Percentiles rank a stretch among this genome's conserved stretches.
Conservation (phyloP, 371 early-diverging fungal species). For the Lichtheimia ornata region DNA sequence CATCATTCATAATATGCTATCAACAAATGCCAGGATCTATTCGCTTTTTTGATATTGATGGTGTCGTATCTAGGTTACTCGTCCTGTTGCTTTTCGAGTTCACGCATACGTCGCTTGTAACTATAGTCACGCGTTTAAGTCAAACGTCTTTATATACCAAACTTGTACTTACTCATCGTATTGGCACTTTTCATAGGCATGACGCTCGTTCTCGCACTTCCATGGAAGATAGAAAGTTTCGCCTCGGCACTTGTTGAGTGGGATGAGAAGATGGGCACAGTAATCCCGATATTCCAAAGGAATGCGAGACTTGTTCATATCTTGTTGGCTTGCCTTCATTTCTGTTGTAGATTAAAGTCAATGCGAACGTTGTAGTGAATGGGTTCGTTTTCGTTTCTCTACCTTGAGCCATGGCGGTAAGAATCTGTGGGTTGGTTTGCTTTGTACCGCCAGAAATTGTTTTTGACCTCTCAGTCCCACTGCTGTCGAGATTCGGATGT, state of each 20-base stretch:
- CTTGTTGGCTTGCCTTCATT: slow-evolving; percentile 54
- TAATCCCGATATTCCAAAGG: slow-evolving; percentile 92
- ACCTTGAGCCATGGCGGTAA: too few relatives aligned
- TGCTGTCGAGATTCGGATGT: too few relatives aligned
- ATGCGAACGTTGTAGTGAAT: too few relatives aligned
- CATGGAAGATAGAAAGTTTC: slow-evolving; percentile 87
- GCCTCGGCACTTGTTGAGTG: slow-evolving; percentile 89
- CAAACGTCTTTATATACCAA: neutral
- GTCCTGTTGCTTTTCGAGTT: slow-evolving; percentile 13
- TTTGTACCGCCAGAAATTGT: too few relatives aligned
- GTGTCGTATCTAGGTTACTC: slow-evolving; percentile 7
- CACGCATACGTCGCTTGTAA: slow-evolving; percentile 26
- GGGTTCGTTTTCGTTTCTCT: too few relatives aligned
- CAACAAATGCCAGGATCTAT: too few relatives aligned
- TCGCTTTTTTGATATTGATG: too few relatives aligned
- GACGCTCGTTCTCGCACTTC: slow-evolving; percentile 90
- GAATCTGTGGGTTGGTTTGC: too few relatives aligned
- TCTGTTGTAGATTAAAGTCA: neutral
- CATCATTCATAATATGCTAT: too few relatives aligned
- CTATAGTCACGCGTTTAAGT: slow-evolving; percentile 5
- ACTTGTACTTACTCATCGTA: slow-evolving; percentile 83
- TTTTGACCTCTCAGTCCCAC: too few relatives aligned
- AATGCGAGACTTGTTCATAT: slow-evolving; percentile 82
- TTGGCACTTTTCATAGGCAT: slow-evolving; percentile 93
- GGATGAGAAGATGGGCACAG: slow-evolving; percentile 89